These are phyloP conservation scores for Candida khao-thaluensis DNA, from an alignment of 805 yeast species.

Conservation along the genomic window DNA sequence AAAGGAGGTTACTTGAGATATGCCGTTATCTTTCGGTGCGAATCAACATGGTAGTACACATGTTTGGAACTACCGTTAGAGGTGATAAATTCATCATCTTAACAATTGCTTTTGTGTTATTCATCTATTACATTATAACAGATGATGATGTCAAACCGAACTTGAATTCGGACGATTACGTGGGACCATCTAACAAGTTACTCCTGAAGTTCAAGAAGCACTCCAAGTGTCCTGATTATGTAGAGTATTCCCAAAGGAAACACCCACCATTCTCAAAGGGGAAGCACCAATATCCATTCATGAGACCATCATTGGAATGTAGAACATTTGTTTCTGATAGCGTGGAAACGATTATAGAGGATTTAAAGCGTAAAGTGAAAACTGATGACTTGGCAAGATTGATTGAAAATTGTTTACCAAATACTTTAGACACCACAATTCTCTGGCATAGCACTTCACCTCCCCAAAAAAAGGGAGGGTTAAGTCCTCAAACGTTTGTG, in stretches of 20 bases:
- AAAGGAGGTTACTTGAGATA: too few relatives aligned
- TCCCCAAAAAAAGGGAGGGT: constrained; percentile 10
- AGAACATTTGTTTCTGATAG: constrained; percentile 66
- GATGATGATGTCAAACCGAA: neutral
- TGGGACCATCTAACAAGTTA: neutral
- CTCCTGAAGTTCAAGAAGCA: constrained; percentile 1
- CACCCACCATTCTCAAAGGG: constrained; percentile 66
- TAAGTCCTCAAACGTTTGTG: constrained; percentile 60
- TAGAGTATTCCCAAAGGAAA: constrained; percentile 50
- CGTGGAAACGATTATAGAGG: constrained; percentile 59
- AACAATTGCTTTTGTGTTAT: neutral
- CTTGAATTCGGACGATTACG: neutral
- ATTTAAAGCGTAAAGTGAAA: constrained; percentile 47
- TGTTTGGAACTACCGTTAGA: constrained; percentile 1
- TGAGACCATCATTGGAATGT: constrained; percentile 72
- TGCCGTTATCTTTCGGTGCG: too few relatives aligned
- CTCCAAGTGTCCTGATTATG: constrained; percentile 57
- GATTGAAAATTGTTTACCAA: constrained; percentile 81
- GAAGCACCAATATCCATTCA: constrained; percentile 56
- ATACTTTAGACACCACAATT: constrained; percentile 84
- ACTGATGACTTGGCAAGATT: constrained; percentile 71
- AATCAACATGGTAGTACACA: neutral
- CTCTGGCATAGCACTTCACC: constrained; percentile 54
- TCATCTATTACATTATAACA: neutral
- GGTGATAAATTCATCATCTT: neutral